phyloP scores from a whole-genome alignment of 2,329 filamentous ascomycete species.

The Lasiodiplodia sp. region DNA sequence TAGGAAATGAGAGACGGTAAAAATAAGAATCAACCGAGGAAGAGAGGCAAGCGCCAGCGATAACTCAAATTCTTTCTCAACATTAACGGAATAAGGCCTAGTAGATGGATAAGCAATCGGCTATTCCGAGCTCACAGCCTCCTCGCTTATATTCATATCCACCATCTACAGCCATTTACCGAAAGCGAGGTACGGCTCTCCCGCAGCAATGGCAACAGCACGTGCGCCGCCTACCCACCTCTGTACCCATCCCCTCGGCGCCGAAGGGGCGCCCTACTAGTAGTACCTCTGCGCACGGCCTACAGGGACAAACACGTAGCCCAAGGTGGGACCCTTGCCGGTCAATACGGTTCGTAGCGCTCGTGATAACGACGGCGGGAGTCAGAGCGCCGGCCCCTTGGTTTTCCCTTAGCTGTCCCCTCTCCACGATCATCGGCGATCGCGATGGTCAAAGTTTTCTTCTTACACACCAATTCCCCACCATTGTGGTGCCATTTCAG shows the following conservation, averaged over 20 bases:
- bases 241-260: background rate
- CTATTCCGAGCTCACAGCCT: background rate
- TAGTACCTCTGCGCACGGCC: background rate
- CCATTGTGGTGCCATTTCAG: background rate
- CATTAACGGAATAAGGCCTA: background rate
- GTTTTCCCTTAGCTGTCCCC: background rate
- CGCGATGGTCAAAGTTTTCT: background rate
- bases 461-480: background rate
- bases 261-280: background rate
- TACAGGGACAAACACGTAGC: background rate
- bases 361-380: background rate
- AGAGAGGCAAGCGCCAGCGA: background rate
- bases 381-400: background rate
- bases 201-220: background rate
- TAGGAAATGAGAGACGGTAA: background rate
- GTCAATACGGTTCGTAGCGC: background rate
- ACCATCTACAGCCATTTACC: background rate
- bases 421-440: slow-evolving; percentile 1
- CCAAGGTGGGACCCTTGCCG: background rate
- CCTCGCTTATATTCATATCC: background rate
- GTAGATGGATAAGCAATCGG: background rate
- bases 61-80: background rate
- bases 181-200: background rate
- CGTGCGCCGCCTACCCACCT: background rate
- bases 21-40: background rate